Conservation (phyloP, 441 rosid species). For the Aleurites moluccanus region DNA sequence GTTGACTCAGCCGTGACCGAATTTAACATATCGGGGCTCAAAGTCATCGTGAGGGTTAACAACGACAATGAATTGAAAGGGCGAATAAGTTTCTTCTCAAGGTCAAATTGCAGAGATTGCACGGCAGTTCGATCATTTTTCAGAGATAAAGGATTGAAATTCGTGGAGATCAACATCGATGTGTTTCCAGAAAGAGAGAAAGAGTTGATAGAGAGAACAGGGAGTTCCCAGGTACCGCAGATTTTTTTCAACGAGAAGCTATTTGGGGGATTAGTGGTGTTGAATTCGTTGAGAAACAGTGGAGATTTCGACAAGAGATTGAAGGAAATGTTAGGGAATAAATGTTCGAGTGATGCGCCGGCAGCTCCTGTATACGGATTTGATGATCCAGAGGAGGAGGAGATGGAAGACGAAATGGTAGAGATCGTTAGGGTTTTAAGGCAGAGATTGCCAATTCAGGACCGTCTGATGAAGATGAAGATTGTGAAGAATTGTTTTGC, state of each 20-base stretch:
- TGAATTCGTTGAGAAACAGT: conserved; percentile 75
- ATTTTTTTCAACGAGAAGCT: conserved; percentile 80
- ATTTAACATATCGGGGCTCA: conserved; percentile 69
- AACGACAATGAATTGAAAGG: conserved; percentile 43
- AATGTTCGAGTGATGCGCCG: conserved; percentile 62
- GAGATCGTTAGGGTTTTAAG: conserved; percentile 54
- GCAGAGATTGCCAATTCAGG: conserved; percentile 72
- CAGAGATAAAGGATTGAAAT: conserved; percentile 49
- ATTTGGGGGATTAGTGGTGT: conserved; percentile 77
- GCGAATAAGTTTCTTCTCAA: conserved; percentile 61
- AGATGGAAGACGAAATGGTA: conserved; percentile 46
- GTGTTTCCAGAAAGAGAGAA: conserved; percentile 59
- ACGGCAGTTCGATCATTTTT: conserved; percentile 72
- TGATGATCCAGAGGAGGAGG: conserved; percentile 52
- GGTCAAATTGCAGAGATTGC: conserved; percentile 80
- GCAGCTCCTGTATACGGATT: conserved; percentile 59
- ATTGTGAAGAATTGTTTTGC: conserved; percentile 79
- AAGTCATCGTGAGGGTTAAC: conserved; percentile 60
- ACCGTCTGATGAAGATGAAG: conserved; percentile 84
- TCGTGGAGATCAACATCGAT: conserved; percentile 81
- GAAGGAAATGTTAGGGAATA: conserved; percentile 48
- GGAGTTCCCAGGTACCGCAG: conserved; percentile 67
- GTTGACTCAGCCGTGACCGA: conserved; percentile 51
- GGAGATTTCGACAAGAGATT: conserved; percentile 59
- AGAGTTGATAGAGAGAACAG: conserved; percentile 67